phyloP scores from a whole-genome alignment of 2,329 filamentous ascomycete genomes.

The Sporothrix luriei region DNA sequence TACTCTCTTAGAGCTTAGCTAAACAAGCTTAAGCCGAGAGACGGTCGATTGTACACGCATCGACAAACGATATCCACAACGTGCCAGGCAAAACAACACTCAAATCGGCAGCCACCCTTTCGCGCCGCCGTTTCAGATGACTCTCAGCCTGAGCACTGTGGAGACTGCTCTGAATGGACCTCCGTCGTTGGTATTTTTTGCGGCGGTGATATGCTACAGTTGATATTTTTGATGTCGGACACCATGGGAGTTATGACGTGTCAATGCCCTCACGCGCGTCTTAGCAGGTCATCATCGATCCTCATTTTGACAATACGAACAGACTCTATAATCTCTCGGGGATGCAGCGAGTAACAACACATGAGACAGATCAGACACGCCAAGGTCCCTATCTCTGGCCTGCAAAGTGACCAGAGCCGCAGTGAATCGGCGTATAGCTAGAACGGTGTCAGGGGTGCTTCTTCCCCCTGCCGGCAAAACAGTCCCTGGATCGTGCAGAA shows the following conservation, averaged over 20 bases:
- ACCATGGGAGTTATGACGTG: background rate
- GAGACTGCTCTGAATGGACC: conserved; percentile 2
- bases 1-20: background rate
- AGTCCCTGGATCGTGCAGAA: background rate
- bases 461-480: background rate
- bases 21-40: background rate
- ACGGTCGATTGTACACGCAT: background rate
- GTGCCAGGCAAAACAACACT: background rate
- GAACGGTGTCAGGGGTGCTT: conserved; percentile 8
- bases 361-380: conserved; percentile 22
- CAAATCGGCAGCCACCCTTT: background rate
- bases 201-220: too few relatives aligned
- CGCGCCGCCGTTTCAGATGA: conserved; percentile 3
- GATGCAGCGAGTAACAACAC: background rate
- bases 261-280: background rate
- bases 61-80: background rate
- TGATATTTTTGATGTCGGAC: too few relatives aligned
- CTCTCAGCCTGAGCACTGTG: conserved; percentile 12
- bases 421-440: conserved; percentile 15
- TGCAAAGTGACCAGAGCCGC: background rate
- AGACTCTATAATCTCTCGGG: background rate
- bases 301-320: background rate
- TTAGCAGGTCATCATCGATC: background rate
- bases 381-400: background rate
- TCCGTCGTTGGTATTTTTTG: background rate